Conservation (phyloP, 2,329 filamentous ascomycete species). For the Phoma sp. region DNA sequence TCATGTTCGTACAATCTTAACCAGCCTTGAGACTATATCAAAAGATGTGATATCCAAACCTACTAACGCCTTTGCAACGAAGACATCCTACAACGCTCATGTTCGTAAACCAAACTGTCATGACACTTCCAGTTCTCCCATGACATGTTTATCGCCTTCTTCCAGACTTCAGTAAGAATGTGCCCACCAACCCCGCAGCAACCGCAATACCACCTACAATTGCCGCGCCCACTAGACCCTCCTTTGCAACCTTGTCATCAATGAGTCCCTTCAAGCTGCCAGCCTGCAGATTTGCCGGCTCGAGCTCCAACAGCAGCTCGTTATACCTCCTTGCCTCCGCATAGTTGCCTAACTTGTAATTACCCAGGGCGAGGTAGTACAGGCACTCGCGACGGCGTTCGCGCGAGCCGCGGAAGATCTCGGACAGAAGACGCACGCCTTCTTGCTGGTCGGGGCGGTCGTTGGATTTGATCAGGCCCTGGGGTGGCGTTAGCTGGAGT, state of each 20-base stretch:
- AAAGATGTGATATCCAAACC: constrained; percentile 24
- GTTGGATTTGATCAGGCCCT: constrained; percentile 96
- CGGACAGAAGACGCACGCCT: constrained; percentile 89
- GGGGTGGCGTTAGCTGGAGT: constrained; percentile 14
- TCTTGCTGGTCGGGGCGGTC: constrained; percentile 87
- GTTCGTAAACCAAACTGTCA: too few species aligned
- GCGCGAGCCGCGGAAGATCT: constrained; percentile 93
- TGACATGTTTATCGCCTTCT: constrained; percentile 47
- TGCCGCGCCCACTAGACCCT: constrained; percentile 91
- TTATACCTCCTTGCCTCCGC: constrained; percentile 94
- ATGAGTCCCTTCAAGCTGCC: constrained; percentile 85
- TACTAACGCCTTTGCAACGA: constrained; percentile 38
- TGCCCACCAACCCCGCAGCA: constrained; percentile 90
- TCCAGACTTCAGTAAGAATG: constrained; percentile 78
- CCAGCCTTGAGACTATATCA: too few species aligned
- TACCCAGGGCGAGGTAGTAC: constrained; percentile 95
- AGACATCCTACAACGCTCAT: too few species aligned
- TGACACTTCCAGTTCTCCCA: neutral
- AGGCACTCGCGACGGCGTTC: constrained; percentile 96
- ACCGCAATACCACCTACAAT: constrained; percentile 94
- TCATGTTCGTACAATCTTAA: neutral
- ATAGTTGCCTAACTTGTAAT: constrained; percentile 99
- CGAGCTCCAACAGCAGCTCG: constrained; percentile 87
- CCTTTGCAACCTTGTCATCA: constrained; percentile 94
- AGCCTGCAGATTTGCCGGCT: constrained; percentile 90